Percentiles rank a stretch among this genome's conserved stretches.
These are phyloP conservation scores for Clarireedia sp. DNA, from an alignment of 2,329 filamentous ascomycete genomes.

Conservation along the genomic window DNA sequence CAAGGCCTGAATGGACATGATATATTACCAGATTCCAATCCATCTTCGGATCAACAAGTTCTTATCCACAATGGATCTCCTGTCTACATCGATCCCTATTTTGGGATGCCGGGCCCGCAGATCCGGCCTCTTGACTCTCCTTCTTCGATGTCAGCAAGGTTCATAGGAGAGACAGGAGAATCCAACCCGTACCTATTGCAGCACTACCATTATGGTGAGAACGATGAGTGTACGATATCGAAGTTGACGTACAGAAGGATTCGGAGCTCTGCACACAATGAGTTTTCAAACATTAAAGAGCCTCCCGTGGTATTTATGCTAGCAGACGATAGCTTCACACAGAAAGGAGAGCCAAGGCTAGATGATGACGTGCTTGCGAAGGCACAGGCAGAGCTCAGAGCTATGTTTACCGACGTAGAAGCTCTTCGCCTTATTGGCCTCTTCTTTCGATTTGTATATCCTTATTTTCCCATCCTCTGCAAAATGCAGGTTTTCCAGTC, in stretches of 20 bases:
- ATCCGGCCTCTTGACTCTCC: slow-evolving; percentile 25
- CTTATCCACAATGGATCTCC: slow-evolving; percentile 23
- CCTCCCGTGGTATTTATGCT: slow-evolving; percentile 29
- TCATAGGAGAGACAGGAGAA: slow-evolving; percentile 29
- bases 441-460: slow-evolving; percentile 36
- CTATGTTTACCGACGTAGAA: slow-evolving; percentile 26
- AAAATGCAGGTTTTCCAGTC: slow-evolving; percentile 28
- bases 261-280: slow-evolving; percentile 19
- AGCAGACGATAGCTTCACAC: slow-evolving; percentile 25
- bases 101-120: slow-evolving; percentile 21
- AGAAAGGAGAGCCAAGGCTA: slow-evolving; percentile 27
- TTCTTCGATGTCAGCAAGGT: slow-evolving; percentile 21
- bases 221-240: slow-evolving; percentile 28
- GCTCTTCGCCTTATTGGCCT: slow-evolving; percentile 34
- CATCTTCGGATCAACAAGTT: slow-evolving; percentile 19
- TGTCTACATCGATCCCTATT: slow-evolving; percentile 24
- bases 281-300: slow-evolving; percentile 19
- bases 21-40: slow-evolving; percentile 15
- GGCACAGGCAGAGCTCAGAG: slow-evolving; percentile 20
- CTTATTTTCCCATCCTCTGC: slow-evolving; percentile 37
- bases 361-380: slow-evolving; percentile 25
- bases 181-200: slow-evolving; percentile 28
- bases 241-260: slow-evolving; percentile 28
- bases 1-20: slow-evolving; percentile 22
- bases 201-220: slow-evolving; percentile 26